Percentiles rank a stretch among this genome's conserved stretches.
Evolutionary conservation across 768 basidiomycete species (phyloP).

Genomic region (Pulveroboletus sp.): DNA sequence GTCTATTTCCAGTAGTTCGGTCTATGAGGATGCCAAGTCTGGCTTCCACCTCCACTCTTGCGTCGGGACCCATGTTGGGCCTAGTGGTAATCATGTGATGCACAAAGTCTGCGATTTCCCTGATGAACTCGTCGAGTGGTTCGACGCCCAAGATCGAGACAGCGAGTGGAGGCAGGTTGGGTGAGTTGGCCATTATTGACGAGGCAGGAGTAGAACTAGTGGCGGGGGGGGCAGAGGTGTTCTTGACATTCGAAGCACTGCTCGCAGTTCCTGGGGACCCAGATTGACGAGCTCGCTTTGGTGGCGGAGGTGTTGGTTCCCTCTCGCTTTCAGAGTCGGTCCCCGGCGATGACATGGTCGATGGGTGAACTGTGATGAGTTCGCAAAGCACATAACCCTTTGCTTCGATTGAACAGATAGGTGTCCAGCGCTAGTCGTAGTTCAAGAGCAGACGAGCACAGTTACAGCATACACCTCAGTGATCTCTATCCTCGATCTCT

Average conservation of each 20-base stretch:
- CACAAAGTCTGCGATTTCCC: conserved; percentile 86
- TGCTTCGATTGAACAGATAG: conserved; percentile 1
- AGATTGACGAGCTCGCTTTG: conserved; percentile 37
- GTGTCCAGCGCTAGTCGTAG: background rate
- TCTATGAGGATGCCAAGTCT: conserved; percentile 80
- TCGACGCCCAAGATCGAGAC: conserved; percentile 84
- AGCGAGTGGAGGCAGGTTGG: conserved; percentile 57
- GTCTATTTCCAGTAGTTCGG: conserved; percentile 46
- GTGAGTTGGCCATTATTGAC: conserved; percentile 24
- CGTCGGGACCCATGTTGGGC: conserved; percentile 46
- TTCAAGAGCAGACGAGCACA: background rate
- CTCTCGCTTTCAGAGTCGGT: conserved; percentile 28
- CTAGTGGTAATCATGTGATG: conserved; percentile 62
- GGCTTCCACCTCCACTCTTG: conserved; percentile 79
- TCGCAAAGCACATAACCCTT: background rate
- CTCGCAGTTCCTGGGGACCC: conserved; percentile 23
- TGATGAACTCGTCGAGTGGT: conserved; percentile 89
- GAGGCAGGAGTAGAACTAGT: conserved; percentile 9
- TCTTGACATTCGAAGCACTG: conserved; percentile 25
- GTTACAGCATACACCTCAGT: background rate
- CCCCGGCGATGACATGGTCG: conserved; percentile 25
- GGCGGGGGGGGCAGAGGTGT: conserved; percentile 6
- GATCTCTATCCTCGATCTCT: conserved; percentile 34
- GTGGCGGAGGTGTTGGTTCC: conserved; percentile 27
- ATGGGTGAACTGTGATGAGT: conserved; percentile 5